Evolutionary conservation across 108 stramenopile genomes (phyloP), one percentile per base, ranked within the genome.

Genomic region (Bacterosira constricta): DNA sequence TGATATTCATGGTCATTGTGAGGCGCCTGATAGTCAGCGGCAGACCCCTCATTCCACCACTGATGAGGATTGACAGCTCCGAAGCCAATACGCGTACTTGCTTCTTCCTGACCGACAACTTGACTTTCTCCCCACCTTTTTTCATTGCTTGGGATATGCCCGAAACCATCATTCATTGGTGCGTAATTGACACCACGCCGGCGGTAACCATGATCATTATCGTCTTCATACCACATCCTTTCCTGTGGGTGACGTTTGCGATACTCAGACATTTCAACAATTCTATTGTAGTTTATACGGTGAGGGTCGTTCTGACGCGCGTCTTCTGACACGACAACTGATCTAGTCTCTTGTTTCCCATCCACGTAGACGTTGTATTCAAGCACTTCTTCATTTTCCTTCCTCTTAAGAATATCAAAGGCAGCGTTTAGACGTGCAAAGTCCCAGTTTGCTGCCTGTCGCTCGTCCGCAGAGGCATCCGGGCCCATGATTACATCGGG

Each of bases 371-470:
- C 20, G 35, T 42, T 36, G 41, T 69, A 69, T 17, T 69, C 67
- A 46, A 36, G 56, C 1, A 56, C 39, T 34, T 57, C 67, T 45
- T 57, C 67, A 25, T 56, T 31, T 35, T 69, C 67, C 25, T 0
- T 71, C 20, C 70, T 18, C 44, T 69, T 69, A n/a, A 69, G 37
- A 10, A 69, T 44, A 6, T 69, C 72, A 15, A 69, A 73, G 17
- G 72, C 72, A 9, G 65, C 65, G 18, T 67, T 73, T 3, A 73
- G 59, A 15, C 72, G 66, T 20, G 72, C 72, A 58, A 73, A 73
- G 21, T 67, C 66, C 62, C 49, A 31, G 30, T 68, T 73, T n/a
- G 72, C 72, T 23, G 41, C 20, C 60, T 58, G 30, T 35, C 66
- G 52, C 36, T 73, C 72, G 17, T 73, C 72, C 17, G 32, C 36